phyloP scores from a whole-genome alignment of 331 rosid species.

The Erythrophleum ivorense region DNA sequence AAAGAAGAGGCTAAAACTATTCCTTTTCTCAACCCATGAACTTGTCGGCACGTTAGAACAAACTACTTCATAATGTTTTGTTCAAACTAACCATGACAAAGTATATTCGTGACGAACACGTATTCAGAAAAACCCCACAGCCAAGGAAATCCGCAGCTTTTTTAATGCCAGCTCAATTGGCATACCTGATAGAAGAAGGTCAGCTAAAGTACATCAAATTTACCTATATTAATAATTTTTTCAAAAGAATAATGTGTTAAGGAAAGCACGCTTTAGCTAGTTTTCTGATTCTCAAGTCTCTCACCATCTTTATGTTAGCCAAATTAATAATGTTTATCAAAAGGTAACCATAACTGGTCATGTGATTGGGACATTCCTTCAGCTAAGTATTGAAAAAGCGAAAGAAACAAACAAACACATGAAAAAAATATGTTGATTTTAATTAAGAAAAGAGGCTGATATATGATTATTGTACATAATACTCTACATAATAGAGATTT shows the following conservation, averaged over 20 bases:
- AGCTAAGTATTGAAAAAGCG: constrained; percentile 20
- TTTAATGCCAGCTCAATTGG: constrained; percentile 49
- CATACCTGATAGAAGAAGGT: constrained; percentile 38
- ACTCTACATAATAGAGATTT: constrained; percentile 22
- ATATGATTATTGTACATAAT: constrained; percentile 34
- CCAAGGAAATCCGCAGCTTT: constrained; percentile 32
- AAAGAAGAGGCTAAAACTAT: constrained; percentile 35
- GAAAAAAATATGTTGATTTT: constrained; percentile 1
- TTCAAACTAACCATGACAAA: constrained; percentile 48
- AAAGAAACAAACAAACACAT: not conserved
- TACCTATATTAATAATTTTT: not conserved
- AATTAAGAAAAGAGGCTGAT: constrained; percentile 23
- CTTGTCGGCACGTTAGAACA: constrained; percentile 69
- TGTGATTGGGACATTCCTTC: not conserved
- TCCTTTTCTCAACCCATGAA: constrained; percentile 34
- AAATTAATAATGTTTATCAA: constrained; percentile 35
- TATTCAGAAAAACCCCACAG: constrained; percentile 3
- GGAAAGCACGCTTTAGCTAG: constrained; percentile 14
- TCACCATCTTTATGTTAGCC: constrained; percentile 44
- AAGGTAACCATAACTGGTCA: constrained; percentile 54
- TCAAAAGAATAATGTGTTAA: constrained; percentile 1
- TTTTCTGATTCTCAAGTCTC: constrained; percentile 28
- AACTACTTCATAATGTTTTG: constrained; percentile 41
- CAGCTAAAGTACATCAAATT: constrained; percentile 13
- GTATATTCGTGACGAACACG: constrained; percentile 53